These are phyloP conservation scores for Gloeostereum incarnatum DNA, from an alignment of 768 basidiomycete species.

Conservation along the genomic window DNA sequence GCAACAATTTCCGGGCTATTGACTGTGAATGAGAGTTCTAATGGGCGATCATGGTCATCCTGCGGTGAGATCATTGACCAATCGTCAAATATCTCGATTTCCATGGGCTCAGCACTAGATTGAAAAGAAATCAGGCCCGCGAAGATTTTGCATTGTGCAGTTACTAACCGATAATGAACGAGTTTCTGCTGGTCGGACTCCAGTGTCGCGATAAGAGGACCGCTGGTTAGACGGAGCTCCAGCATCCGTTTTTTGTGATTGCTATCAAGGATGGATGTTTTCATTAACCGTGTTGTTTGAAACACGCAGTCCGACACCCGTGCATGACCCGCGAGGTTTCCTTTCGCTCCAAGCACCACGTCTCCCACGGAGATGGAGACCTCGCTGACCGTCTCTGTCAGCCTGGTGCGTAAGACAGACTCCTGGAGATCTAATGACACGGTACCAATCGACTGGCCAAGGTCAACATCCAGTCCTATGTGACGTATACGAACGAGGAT, in stretches of 20 bases:
- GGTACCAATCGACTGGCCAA: slow-evolving; percentile 78
- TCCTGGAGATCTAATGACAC: slow-evolving; percentile 58
- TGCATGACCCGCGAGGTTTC: slow-evolving; percentile 64
- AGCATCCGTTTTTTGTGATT: slow-evolving; percentile 45
- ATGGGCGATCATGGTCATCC: slow-evolving; percentile 33
- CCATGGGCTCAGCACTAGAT: slow-evolving; percentile 66
- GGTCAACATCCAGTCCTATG: slow-evolving; percentile 68
- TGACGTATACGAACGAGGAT: slow-evolving; percentile 65
- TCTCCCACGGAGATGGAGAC: slow-evolving; percentile 57
- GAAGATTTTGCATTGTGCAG: neutral
- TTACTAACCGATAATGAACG: slow-evolving; percentile 62
- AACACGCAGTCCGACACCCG: slow-evolving; percentile 66
- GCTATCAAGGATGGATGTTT: slow-evolving; percentile 22
- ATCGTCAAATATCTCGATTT: slow-evolving; percentile 70
- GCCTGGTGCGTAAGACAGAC: slow-evolving; percentile 53
- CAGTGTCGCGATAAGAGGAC: slow-evolving; percentile 52
- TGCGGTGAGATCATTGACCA: slow-evolving; percentile 51
- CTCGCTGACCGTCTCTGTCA: slow-evolving; percentile 54
- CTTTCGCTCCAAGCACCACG: slow-evolving; percentile 59
- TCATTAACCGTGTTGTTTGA: slow-evolving; percentile 55
- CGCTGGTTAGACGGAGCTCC: slow-evolving; percentile 68
- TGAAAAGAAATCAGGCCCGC: slow-evolving; percentile 2
- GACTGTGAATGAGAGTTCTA: slow-evolving; percentile 70
- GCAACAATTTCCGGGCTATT: slow-evolving; percentile 59
- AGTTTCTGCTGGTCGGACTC: slow-evolving; percentile 73